Percentiles rank a stretch among this genome's conserved stretches.
Conservation (phyloP, 768 basidiomycete species). For the Leccinum rimulosum region DNA sequence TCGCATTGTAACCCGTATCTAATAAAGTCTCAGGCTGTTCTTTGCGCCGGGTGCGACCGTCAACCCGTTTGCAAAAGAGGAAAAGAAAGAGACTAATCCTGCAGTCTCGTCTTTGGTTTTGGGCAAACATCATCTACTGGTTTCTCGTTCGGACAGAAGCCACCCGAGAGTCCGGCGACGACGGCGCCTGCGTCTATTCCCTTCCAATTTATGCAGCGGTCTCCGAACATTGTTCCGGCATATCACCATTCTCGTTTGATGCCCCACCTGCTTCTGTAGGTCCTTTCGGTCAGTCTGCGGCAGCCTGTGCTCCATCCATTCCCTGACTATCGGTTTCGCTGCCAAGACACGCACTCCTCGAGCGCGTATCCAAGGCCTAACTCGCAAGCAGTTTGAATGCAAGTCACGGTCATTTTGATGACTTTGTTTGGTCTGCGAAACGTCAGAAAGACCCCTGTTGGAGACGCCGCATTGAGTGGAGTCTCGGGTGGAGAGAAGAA, state of each 20-base stretch:
- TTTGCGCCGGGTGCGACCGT: slow-evolving; percentile 42
- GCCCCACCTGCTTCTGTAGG: slow-evolving; percentile 33
- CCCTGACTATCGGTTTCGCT: slow-evolving; percentile 70
- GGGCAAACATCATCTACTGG: slow-evolving; percentile 40
- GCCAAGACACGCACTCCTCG: slow-evolving; percentile 66
- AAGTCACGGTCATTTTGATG: slow-evolving; percentile 45
- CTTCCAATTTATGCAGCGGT: slow-evolving; percentile 49
- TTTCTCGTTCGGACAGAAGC: slow-evolving; percentile 48
- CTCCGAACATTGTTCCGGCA: slow-evolving; percentile 34
- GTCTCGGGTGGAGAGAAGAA: slow-evolving; percentile 80
- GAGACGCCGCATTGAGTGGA: slow-evolving; percentile 76
- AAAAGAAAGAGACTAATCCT: slow-evolving; percentile 44
- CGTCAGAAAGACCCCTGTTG: slow-evolving; percentile 70
- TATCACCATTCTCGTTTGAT: slow-evolving; percentile 46
- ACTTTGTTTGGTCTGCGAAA: slow-evolving; percentile 78
- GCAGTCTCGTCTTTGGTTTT: slow-evolving; percentile 46
- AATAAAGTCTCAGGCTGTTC: slow-evolving; percentile 52
- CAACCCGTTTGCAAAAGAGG: slow-evolving; percentile 51
- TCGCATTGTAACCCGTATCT: slow-evolving; percentile 16
- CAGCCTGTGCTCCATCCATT: slow-evolving; percentile 51
- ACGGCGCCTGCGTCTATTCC: slow-evolving; percentile 38
- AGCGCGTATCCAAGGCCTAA: slow-evolving; percentile 41
- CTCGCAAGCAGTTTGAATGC: slow-evolving; percentile 32
- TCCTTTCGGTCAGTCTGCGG: slow-evolving; percentile 43
- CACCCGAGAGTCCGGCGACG: slow-evolving; percentile 37